Conservation (phyloP, 2,329 filamentous ascomycete genomes). For the Colletotrichum australisinense region DNA sequence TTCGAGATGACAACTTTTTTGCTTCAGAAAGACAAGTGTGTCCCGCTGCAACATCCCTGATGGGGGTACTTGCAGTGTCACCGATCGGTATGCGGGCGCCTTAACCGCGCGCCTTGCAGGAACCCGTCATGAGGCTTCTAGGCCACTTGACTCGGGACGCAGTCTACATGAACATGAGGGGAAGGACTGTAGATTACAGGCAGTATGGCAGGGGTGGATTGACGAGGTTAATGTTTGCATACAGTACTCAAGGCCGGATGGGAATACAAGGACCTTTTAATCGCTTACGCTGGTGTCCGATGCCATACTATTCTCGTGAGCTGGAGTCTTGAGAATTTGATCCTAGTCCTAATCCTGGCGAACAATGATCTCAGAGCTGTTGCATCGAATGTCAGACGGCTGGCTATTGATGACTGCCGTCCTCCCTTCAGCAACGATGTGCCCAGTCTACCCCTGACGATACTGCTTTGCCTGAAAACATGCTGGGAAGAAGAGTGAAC, state of each 20-base stretch:
- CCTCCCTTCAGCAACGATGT: background rate
- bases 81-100: background rate
- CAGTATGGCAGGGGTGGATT: background rate
- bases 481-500: background rate
- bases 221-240: constrained; percentile 29
- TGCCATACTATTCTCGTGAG: background rate
- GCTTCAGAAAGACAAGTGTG: constrained; percentile 1
- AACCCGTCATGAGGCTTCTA: background rate
- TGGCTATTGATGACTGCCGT: background rate
- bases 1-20: constrained; percentile 15
- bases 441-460: too few species aligned
- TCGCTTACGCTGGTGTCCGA: background rate
- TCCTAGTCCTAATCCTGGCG: background rate
- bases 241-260: background rate
- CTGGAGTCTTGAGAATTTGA: background rate
- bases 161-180: background rate
- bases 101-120: background rate
- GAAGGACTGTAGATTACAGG: constrained; percentile 14
- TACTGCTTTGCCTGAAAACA: background rate
- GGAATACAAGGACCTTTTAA: constrained; percentile 25
- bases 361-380: background rate
- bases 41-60: background rate
- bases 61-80: background rate
- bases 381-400: background rate
- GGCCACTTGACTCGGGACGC: background rate